These are phyloP conservation scores for Nemania bipapillata DNA, from an alignment of 2,329 filamentous ascomycete species.

Conservation along the genomic window DNA sequence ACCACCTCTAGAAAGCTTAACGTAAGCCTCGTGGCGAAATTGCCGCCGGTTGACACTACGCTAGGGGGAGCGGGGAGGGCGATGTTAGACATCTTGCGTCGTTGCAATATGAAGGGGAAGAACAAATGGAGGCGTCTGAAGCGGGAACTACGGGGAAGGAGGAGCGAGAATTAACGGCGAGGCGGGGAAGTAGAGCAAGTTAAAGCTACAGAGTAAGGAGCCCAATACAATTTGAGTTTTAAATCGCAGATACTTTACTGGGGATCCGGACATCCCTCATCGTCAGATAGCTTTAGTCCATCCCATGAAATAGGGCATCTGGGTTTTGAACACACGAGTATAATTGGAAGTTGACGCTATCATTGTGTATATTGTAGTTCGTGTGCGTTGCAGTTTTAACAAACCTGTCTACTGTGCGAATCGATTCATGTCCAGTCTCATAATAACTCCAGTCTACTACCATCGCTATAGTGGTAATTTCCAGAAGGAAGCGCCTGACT, in stretches of 20 bases:
- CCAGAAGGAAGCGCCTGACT: conserved; percentile 28
- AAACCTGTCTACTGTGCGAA: conserved; percentile 28
- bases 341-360: neutral
- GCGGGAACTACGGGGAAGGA: neutral
- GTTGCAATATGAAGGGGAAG: neutral
- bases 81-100: too few species aligned
- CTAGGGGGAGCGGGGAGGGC: too few species aligned
- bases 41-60: too few species aligned
- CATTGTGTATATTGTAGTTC: conserved; percentile 19
- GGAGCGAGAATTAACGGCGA: neutral
- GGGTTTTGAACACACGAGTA: too few species aligned
- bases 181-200: neutral
- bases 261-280: neutral
- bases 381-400: conserved; percentile 2
- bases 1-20: too few species aligned
- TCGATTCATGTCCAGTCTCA: conserved; percentile 33
- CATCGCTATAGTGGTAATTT: conserved; percentile 11
- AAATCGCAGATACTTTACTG: neutral
- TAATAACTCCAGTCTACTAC: conserved; percentile 27
- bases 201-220: neutral
- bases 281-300: neutral
- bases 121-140: neutral
- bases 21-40: too few species aligned
- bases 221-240: neutral
- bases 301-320: too few species aligned